Evolutionary conservation across 306 rosid species (phyloP), one percentile per base, ranked within the genome.

Genomic region (Rubus parviflorus): DNA sequence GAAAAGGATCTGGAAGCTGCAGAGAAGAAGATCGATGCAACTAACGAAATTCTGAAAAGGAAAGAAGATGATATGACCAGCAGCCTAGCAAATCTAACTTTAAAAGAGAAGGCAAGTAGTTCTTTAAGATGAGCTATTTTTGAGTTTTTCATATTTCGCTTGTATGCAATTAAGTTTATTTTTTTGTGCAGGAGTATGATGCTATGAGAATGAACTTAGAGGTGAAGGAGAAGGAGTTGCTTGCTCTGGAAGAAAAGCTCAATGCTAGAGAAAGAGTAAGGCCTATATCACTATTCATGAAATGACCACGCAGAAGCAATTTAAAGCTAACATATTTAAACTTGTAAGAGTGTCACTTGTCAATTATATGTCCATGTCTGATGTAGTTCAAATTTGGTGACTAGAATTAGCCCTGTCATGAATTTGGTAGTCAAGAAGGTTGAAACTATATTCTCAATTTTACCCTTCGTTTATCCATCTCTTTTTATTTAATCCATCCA

Each of bases 1-100:
- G 97, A 92, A 83, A 92, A 87, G 86, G 97, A 89, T 75, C 87
- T 92, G 73, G 97, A 89, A 85, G 97, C 87, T 69, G 83, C 86
- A 38, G 97, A 92, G 76, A 95, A 83, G 89, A 95, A 88, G 79
- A 89, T 90, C 56, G 99, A 95, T 80, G 91, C 86, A 56, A 56
- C 88, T 63, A 81, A 88, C 75, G 51, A 78, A 78, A 72, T 74
- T 71, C 79, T 95, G 89, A 86, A 88, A 85, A 88, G 68, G 78
- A 89, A 90, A 86, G 97, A 95, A 83, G 97, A 92, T 56, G 97
- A 95, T 80, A 77, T 87, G 49, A 83, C 87, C 70, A 82, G 76
- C 81, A 92, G 96, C 89, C 85, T 95, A 64, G 90, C 86, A 53
- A 77, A 81, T 85, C 75, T 92, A 75, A 79, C 87, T 45, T 43